Base-by-base conservation (phyloP, 192 early-diverging fungal species). In the Allomyces macrogynus region DNA sequence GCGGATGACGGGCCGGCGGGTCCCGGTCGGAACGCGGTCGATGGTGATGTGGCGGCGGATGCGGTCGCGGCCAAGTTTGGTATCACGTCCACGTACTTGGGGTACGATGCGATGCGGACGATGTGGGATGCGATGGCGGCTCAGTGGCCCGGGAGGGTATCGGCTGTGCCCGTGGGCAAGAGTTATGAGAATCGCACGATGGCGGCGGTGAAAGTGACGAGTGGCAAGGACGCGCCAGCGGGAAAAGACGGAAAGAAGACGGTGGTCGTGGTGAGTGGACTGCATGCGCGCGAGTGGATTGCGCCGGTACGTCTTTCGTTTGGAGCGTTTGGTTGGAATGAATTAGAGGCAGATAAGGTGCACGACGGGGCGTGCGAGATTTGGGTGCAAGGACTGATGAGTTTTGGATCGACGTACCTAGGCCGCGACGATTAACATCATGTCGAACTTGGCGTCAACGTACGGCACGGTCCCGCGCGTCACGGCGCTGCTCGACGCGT, bases 401-500 rank as follows among this genome's bases (percentile, higher is more conserved):
- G 32, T 40, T 40, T 20, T n/a, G 49, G 49, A 57, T n/a, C 49
- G 4, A 1, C 44, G n/a, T 11, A 18, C 49, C 9, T 14, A 20
- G 49, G 16, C 20, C 16, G 49, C 49, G 49, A n/a, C 16, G 20
- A 57, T 57, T 16, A 14, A 57, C 9, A n/a, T 20, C 49, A 20
- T 57, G 49, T 14, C 49, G 2, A 57, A 14, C 20, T 14, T n/a
- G 12, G 49, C 49, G 49, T 20, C 16, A 3, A 57, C 49, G 12
- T 14, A 57, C 20, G 16, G 16, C 16, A 57, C 49, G 49, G 20
- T n/a, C 12, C 20, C 49, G 49, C 49, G 16, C 49, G 12, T 57
- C 16, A 20, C 49, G 49, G 20, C 49, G 49, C 42, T 76, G 14
- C 67, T 78, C 14, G 67, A 75, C 43, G 65, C 68, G 62, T 75